Evolutionary conservation across 768 basidiomycete genomes (phyloP).

Genomic region (Naganishia vaughanmartiniae): DNA sequence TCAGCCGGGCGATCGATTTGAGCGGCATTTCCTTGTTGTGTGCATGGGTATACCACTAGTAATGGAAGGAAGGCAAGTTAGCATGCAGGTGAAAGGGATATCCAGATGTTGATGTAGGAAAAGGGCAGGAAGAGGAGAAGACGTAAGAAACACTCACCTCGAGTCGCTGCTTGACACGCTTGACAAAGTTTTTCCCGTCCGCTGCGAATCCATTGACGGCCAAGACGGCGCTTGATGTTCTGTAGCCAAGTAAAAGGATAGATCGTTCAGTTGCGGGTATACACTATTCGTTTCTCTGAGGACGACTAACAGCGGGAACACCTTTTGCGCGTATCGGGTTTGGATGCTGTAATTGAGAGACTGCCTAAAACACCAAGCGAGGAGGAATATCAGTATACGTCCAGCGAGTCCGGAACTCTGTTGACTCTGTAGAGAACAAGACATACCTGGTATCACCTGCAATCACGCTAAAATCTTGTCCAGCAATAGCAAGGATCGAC

Average conservation of each 20-base stretch:
- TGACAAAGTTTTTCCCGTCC: constrained; percentile 96
- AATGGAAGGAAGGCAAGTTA: neutral
- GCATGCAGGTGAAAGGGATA: neutral
- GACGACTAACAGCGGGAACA: constrained; percentile 76
- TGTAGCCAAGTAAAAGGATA: constrained; percentile 46
- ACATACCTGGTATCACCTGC: constrained; percentile 79
- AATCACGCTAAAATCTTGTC: constrained; percentile 86
- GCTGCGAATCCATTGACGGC: constrained; percentile 97
- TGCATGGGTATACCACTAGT: constrained; percentile 93
- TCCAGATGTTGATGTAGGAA: neutral
- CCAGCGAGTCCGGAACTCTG: too few relatives aligned
- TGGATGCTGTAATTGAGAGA: constrained; percentile 97
- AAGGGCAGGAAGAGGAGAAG: neutral
- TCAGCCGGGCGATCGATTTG: constrained; percentile 91
- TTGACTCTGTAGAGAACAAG: neutral
- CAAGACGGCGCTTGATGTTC: constrained; percentile 86
- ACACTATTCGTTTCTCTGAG: neutral
- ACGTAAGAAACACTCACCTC: constrained; percentile 63
- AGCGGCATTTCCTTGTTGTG: constrained; percentile 98
- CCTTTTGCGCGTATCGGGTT: constrained; percentile 93
- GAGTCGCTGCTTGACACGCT: constrained; percentile 88
- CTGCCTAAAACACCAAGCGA: constrained; percentile 56
- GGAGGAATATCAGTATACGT: neutral
- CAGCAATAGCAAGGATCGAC: constrained; percentile 86
- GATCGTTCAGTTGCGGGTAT: neutral